Evolutionary conservation across 805 yeast genomes (phyloP).

Genomic region (Babjeviella inositovora): DNA sequence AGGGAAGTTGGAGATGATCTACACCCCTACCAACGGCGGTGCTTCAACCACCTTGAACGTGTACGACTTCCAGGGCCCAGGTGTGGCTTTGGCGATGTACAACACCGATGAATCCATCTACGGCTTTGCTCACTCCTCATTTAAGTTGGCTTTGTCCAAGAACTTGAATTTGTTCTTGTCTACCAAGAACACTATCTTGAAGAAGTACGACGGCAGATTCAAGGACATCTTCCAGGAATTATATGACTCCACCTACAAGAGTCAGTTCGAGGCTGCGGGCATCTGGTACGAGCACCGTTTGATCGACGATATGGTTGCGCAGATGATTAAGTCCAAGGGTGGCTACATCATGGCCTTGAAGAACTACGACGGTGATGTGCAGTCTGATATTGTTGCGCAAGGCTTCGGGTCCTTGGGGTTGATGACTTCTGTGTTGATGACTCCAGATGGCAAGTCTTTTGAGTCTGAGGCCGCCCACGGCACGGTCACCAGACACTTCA

Average conservation of each 20-base stretch:
- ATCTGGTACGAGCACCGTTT: conserved; percentile 95
- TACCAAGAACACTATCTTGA: conserved; percentile 89
- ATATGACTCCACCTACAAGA: conserved; percentile 55
- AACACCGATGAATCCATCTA: conserved; percentile 83
- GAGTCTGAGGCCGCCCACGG: conserved; percentile 99
- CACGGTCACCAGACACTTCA: conserved; percentile 92
- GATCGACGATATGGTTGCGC: conserved; percentile 98
- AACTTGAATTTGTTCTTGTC: conserved; percentile 72
- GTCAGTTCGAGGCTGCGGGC: conserved; percentile 59
- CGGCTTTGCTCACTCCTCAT: conserved; percentile 89
- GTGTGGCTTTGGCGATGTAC: conserved; percentile 85
- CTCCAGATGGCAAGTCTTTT: conserved; percentile 94
- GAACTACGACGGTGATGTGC: conserved; percentile 97
- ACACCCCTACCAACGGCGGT: conserved; percentile 54
- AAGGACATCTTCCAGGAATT: conserved; percentile 83
- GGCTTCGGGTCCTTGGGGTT: conserved; percentile 95
- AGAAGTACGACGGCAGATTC: conserved; percentile 88
- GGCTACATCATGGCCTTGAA: conserved; percentile 93
- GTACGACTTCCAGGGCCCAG: conserved; percentile 48
- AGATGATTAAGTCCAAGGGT: conserved; percentile 91
- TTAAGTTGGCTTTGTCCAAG: conserved; percentile 71
- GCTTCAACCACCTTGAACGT: conserved; percentile 41
- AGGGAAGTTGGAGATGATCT: conserved; percentile 66
- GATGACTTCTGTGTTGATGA: conserved; percentile 91
- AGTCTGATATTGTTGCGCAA: conserved; percentile 93